Percentiles rank a stretch among this genome's conserved stretches.
phyloP scores from a whole-genome alignment of 2,329 filamentous ascomycete genomes.

The Pestalotiopsis sp. region DNA sequence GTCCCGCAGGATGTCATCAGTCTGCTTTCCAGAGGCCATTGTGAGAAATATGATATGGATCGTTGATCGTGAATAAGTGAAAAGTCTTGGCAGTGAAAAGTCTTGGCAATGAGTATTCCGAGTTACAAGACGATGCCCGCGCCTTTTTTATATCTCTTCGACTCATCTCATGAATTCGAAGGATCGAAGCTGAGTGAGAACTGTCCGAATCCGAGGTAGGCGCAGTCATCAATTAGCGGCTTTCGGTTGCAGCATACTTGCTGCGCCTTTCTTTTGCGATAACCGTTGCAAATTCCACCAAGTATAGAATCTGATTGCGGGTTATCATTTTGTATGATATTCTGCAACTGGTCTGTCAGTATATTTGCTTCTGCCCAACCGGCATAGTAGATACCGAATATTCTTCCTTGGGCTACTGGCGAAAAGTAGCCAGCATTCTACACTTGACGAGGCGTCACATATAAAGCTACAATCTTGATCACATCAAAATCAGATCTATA shows the following conservation, averaged over 20 bases:
- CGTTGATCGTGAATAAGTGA: neutral
- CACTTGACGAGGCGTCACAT: too few relatives aligned
- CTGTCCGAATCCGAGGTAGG: slow-evolving; percentile 2
- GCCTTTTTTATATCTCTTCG: neutral
- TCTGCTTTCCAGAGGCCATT: slow-evolving; percentile 9
- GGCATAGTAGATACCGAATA: too few relatives aligned
- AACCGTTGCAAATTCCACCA: neutral
- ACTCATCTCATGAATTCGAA: neutral
- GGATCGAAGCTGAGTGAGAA: neutral
- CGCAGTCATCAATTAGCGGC: neutral
- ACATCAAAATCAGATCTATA: too few relatives aligned
- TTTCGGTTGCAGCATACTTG: neutral
- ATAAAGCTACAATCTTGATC: too few relatives aligned
- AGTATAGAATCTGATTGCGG: too few relatives aligned
- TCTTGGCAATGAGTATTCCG: neutral
- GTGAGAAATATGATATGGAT: neutral
- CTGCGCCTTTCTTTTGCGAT: neutral
- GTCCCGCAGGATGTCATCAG: neutral
- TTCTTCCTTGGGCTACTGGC: too few relatives aligned
- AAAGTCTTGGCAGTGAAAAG: neutral
- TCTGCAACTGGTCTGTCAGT: too few relatives aligned
- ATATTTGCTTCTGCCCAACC: too few relatives aligned
- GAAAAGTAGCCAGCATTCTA: too few relatives aligned
- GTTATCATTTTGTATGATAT: too few relatives aligned
- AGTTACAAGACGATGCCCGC: neutral